Evolutionary conservation across 139 green algal genomes (phyloP), one percentile per base, ranked within the genome.

Genomic region (Pseudopediastrum boryanum): DNA sequence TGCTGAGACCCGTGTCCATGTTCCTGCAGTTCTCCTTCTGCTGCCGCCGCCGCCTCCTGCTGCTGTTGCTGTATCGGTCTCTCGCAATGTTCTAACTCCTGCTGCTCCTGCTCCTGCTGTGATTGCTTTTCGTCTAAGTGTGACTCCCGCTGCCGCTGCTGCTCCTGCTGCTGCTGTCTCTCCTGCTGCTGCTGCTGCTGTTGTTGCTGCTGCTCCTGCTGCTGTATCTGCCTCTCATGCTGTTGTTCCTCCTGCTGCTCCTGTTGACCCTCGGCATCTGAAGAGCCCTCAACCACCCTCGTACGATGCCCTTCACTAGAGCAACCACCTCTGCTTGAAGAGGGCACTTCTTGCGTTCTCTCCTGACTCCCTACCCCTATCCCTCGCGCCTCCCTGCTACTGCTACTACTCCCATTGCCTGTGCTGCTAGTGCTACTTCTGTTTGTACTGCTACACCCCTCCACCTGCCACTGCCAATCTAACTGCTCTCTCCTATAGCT

Each of bases 401-500:
- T 46, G 46, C n/a, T n/a, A n/a, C n/a, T n/a, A n/a, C n/a, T n/a
- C n/a, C n/a, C n/a, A n/a, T n/a, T n/a, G n/a, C n/a, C n/a, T n/a
- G n/a, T n/a, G n/a, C n/a, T n/a, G n/a, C n/a, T n/a, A n/a, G n/a
- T n/a, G n/a, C n/a, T n/a, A n/a, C n/a, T n/a, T n/a, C n/a, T n/a
- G n/a, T n/a, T n/a, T n/a, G n/a, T n/a, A n/a, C n/a, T n/a, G n/a
- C n/a, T n/a, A n/a, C n/a, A n/a, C n/a, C 48, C 31, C 2, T 63
- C 19, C 29, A 62, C 29, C 27, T 70, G 54, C 71, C 71, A 78
- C 8, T 13, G 4, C 38, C 68, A 4, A n/a, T 78, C 56, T 29
- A 78, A 43, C n/a, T n/a, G n/a, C n/a, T n/a, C n/a, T n/a, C n/a
- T n/a, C n/a, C 59, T 27, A 58, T 70, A 78, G 41, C 59, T 21